Base-by-base conservation (phyloP, 768 basidiomycete genomes). In the Serendipita sp. region DNA sequence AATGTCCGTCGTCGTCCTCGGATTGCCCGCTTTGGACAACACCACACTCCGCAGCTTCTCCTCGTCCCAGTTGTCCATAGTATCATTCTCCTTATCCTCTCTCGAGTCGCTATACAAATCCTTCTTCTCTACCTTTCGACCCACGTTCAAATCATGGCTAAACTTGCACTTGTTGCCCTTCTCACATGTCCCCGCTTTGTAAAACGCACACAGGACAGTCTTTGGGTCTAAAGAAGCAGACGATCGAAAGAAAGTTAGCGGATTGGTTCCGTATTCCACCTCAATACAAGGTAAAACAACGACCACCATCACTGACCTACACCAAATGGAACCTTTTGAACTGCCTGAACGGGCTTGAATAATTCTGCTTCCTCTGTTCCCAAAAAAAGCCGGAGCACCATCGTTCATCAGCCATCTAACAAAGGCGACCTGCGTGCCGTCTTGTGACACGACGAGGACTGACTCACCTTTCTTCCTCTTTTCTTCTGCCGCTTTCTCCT, bases 1-100 rank as follows among this genome's bases (percentile, higher is more conserved):
- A 70, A 99, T 96, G 70, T 98, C 95, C 41, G 95, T 98, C 2
- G 85, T 87, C 26, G 90, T 95, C 67, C 85, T 81, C 60, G 90
- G 91, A 73, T 94, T 96, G 28, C 94, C 94, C 65, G 83, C 79
- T 73, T 92, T 94, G 9, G 85, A 87, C 17, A 83, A 67, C 0
- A 98, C 90, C 62, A 98, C 96, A n/a, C 75, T 82, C 42, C 83
- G 79, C 63, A 99, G 76, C 74, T 97, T 97, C 69, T 85, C 92
- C 65, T 98, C 89, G 73, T 96, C 92, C 96, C 96, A 99, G 65
- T 77, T 83, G 68, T 96, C 93, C 96, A 98, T 98, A 11, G 91
- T 93, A 74, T 98, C 90, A 60, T 75, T 72, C 68, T 80, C 70
- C 74, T 93, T 87, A 65, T 92, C 88, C 71, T 88, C 89, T 65